Evolutionary conservation across 2,329 filamentous ascomycete genomes (phyloP).

Genomic region (Fusarium nygamai): DNA sequence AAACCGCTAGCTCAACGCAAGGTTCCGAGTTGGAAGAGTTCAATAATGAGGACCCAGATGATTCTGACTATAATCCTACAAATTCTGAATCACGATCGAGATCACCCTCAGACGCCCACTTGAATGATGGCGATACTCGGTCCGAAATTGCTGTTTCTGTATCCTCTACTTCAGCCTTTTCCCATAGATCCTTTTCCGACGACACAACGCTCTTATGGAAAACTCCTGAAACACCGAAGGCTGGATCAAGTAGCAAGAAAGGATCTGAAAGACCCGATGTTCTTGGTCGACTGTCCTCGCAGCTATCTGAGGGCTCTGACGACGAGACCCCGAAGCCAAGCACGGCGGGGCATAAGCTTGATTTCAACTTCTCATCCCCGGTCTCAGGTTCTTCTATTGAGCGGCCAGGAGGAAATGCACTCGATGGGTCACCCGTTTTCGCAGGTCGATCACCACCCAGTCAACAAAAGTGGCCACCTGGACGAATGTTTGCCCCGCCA

Average conservation of each 20-base stretch:
- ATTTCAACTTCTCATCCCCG: rapidly evolving
- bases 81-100: background rate
- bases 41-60: background rate
- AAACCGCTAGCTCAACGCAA: background rate
- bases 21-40: background rate
- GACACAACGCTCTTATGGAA: background rate
- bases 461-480: background rate
- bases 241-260: too few relatives aligned
- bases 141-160: background rate
- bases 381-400: rapidly evolving
- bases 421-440: background rate
- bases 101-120: background rate
- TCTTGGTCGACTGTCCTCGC: too few relatives aligned
- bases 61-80: background rate
- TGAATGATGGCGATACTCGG: background rate
- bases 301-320: background rate
- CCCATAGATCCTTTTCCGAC: rapidly evolving
- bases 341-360: rapidly evolving
- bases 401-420: rapidly evolving
- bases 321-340: background rate
- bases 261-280: rapidly evolving
- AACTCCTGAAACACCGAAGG: background rate
- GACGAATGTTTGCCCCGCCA: background rate
- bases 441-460: background rate
- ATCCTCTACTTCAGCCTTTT: background rate